Percentiles rank a stretch among this genome's conserved stretches.
Conservation (phyloP, 768 basidiomycete species). For the Candolleomyces eurysporus region DNA sequence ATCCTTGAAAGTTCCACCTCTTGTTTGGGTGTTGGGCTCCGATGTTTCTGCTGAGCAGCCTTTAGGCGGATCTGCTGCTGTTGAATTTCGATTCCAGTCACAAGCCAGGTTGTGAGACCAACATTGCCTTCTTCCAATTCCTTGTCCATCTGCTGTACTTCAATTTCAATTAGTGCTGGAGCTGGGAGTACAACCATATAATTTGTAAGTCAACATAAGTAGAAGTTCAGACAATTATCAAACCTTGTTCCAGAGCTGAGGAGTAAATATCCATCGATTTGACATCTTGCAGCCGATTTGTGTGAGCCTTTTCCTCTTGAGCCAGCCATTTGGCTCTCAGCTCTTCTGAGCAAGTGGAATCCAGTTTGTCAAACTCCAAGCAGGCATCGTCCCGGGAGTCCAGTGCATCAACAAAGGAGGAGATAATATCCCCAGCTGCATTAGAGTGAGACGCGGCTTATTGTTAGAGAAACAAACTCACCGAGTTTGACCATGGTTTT, state of each 20-base stretch:
- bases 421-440: background rate
- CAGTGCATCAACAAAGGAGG: background rate
- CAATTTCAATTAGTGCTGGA: background rate
- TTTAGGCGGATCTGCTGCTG: background rate
- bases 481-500: conserved; percentile 20
- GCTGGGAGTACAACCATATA: background rate
- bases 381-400: background rate
- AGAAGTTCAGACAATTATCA: background rate
- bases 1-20: background rate
- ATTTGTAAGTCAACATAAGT: background rate
- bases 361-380: background rate
- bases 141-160: background rate
- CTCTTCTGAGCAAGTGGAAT: background rate
- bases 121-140: background rate
- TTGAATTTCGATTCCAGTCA: background rate
- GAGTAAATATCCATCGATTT: background rate
- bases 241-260: background rate
- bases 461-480: background rate
- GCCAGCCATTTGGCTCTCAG: background rate
- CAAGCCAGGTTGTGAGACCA: background rate
- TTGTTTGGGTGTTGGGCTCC: background rate
- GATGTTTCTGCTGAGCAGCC: background rate
- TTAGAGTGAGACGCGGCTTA: background rate
- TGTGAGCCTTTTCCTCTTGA: background rate
- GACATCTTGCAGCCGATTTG: background rate